These are phyloP conservation scores for Aspergillus tanneri DNA, from an alignment of 2,329 filamentous ascomycete species.

Conservation along the genomic window DNA sequence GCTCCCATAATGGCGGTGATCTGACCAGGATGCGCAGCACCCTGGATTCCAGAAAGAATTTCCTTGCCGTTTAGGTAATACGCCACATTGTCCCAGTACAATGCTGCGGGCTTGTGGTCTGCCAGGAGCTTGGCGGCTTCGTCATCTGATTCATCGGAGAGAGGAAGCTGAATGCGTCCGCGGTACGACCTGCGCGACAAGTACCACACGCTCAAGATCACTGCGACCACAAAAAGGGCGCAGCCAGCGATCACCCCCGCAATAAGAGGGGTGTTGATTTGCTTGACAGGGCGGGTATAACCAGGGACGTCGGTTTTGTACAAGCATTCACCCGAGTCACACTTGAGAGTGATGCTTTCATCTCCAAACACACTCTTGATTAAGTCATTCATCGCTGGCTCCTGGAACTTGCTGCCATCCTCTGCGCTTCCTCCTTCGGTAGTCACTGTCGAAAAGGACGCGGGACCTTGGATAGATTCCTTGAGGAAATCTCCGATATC, in stretches of 20 bases:
- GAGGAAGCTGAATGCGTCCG: slow-evolving; percentile 69
- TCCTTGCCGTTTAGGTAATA: slow-evolving; percentile 85
- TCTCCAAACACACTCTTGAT: slow-evolving; percentile 90
- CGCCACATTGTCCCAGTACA: slow-evolving; percentile 84
- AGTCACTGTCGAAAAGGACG: slow-evolving; percentile 70
- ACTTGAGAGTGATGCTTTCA: slow-evolving; percentile 78
- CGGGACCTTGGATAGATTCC: slow-evolving; percentile 81
- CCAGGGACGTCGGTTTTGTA: slow-evolving; percentile 91
- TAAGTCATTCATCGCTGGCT: slow-evolving; percentile 88
- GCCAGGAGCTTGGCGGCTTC: slow-evolving; percentile 82
- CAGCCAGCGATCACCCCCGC: slow-evolving; percentile 86
- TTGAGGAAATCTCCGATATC: slow-evolving; percentile 88
- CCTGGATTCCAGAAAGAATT: slow-evolving; percentile 76
- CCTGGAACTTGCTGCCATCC: slow-evolving; percentile 78
- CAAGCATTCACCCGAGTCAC: slow-evolving; percentile 85
- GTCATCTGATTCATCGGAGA: slow-evolving; percentile 83
- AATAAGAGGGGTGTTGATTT: slow-evolving; percentile 95
- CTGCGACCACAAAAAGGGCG: slow-evolving; percentile 82
- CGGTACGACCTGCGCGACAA: slow-evolving; percentile 68
- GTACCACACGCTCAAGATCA: slow-evolving; percentile 84
- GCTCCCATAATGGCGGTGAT: slow-evolving; percentile 97
- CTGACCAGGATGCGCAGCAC: slow-evolving; percentile 90
- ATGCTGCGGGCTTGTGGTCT: slow-evolving; percentile 84
- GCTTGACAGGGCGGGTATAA: slow-evolving; percentile 82
- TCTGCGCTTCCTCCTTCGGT: slow-evolving; percentile 58